Base-by-base conservation (phyloP, 805 yeast species). In the Ogataea chonburiensis region DNA sequence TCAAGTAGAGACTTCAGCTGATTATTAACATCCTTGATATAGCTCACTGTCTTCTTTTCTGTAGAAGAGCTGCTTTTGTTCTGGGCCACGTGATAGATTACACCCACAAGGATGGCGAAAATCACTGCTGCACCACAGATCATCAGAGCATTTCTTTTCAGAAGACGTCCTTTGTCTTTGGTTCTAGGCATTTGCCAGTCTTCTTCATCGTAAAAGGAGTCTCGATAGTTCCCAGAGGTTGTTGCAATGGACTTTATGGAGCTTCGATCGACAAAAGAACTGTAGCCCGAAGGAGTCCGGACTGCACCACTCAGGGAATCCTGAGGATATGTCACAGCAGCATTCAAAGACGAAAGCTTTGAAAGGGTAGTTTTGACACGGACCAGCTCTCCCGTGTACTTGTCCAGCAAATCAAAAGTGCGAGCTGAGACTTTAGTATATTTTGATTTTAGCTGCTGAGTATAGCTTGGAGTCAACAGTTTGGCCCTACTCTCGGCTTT, bases 131-230 rank as follows among this genome's bases (percentile, higher is more conserved):
- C 37, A 5, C 15, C 21, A 11, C 29, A 13, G 19, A 33, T 15
- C 10, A 33, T 19, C 22, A 19, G 13, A 7, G 31, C 31, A 11
- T 33, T 33, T 12, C 37, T 17, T 20, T 15, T 33, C 18, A 31
- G 26, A 5, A 31, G 35, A n/a, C 14, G 20, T 19, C 19, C 21
- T 10, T n/a, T 19, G 16, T 20, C 23, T 15, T 33, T 33, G 12
- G 10, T 13, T 26, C 37, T 25, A n/a, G 37, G 37, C 30, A 33
- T 25, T 16, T 25, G 24, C 37, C 37, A 33, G 20, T 12, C 11
- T 14, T 33, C 37, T 7, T 33, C 31, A 4, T 33, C 31, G 12
- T 19, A 25, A 10, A 7, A 22, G 12, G 28, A 14, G 10, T 12
- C 18, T n/a, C n/a, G n/a, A n/a, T n/a, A n/a, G n/a, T n/a, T n/a